Evolutionary conservation across 73 alveolate species (phyloP).

Genomic region (Paramecium caudatum): DNA sequence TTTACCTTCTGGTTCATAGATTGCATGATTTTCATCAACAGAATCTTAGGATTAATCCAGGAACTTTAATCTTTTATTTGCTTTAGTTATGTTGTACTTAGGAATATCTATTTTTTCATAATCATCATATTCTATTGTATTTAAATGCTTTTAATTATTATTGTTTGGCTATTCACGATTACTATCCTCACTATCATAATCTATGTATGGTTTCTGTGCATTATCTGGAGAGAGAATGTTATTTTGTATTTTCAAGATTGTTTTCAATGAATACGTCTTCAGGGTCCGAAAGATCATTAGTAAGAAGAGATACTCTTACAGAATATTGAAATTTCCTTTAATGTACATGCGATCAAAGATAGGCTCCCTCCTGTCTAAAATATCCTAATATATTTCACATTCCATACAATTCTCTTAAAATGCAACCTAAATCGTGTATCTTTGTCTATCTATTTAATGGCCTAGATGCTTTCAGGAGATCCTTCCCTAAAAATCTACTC

Average conservation of each 20-base stretch:
- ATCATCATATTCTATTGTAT: not conserved
- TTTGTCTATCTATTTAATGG: constrained; percentile 31
- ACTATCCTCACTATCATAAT: not conserved
- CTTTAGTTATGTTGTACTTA: not conserved
- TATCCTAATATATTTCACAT: not conserved
- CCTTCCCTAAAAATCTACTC: constrained; percentile 35
- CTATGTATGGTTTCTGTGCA: not conserved
- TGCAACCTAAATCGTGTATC: constrained; percentile 37
- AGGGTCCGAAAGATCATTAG: not conserved
- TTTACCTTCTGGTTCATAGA: not conserved
- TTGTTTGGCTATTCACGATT: not conserved
- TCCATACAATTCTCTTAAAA: constrained; percentile 2
- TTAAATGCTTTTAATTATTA: not conserved
- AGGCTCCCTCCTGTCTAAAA: not conserved
- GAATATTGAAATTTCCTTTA: constrained; percentile 48
- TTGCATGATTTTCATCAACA: not conserved
- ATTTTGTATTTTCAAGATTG: not conserved
- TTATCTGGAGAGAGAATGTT: constrained; percentile 10
- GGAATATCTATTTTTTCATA: not conserved
- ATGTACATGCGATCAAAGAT: not conserved
- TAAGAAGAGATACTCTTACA: constrained; percentile 23
- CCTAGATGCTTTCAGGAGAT: constrained; percentile 14
- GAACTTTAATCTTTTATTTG: not conserved
- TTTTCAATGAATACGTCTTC: not conserved
- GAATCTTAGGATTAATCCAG: not conserved